phyloP scores from a whole-genome alignment of 2,329 filamentous ascomycete species.

The Fusarium pininemorale region DNA sequence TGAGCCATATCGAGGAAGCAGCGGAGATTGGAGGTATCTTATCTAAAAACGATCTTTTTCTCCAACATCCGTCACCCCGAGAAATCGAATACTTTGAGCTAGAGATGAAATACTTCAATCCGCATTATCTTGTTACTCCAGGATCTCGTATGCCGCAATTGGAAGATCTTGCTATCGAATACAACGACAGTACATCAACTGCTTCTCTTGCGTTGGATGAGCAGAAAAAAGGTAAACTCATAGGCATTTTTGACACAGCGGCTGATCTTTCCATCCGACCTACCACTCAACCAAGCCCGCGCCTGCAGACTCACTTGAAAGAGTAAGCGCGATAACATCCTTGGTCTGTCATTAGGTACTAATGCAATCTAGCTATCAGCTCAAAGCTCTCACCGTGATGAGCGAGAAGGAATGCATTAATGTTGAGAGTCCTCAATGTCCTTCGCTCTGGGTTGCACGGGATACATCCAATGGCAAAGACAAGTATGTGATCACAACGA shows the following conservation, averaged over 20 bases:
- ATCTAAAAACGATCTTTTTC: neutral
- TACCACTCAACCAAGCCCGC: neutral
- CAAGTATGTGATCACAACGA: neutral
- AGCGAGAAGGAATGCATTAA: neutral
- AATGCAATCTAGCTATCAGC: neutral
- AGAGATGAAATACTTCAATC: neutral
- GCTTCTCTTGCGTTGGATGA: neutral
- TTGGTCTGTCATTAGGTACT: fast-evolving
- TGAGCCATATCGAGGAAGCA: neutral
- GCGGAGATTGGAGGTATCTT: neutral
- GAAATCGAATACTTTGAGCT: neutral
- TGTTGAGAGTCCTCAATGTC: neutral
- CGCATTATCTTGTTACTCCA: neutral
- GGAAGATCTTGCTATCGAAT: neutral
- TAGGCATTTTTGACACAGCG: neutral
- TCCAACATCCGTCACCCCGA: neutral
- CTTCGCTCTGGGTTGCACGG: neutral
- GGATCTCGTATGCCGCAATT: neutral
- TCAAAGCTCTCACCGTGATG: neutral
- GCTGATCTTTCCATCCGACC: neutral
- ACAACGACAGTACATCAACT: fast-evolving
- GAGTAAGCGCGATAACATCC: fast-evolving
- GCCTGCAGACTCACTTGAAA: neutral
- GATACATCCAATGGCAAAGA: fast-evolving
- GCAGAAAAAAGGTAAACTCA: neutral